Conservation (phyloP, 176 grass and related monocot genomes). For the Eleusine indica region DNA sequence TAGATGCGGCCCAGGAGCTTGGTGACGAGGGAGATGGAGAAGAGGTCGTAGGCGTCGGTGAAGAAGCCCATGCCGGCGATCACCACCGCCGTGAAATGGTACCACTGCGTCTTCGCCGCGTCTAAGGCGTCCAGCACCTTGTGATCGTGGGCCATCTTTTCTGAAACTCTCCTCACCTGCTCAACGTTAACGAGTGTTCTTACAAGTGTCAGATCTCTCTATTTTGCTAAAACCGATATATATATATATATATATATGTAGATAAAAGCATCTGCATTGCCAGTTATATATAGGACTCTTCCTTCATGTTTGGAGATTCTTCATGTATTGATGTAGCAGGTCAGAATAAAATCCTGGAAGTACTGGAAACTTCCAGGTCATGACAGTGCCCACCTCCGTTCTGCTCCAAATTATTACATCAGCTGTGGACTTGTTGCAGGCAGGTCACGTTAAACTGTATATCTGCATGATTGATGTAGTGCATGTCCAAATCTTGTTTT, state of each 20-base stretch:
- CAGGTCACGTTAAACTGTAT: neutral
- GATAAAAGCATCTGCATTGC: too few species aligned
- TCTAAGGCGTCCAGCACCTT: conserved; percentile 46
- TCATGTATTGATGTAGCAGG: too few species aligned
- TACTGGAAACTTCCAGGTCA: conserved; percentile 13
- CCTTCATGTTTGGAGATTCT: neutral
- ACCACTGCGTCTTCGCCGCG: conserved; percentile 57
- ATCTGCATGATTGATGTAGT: neutral
- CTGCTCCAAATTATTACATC: neutral
- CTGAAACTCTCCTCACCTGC: neutral
- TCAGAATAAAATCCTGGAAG: neutral
- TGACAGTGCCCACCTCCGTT: neutral
- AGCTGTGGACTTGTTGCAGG: neutral
- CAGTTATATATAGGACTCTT: conserved; percentile 13
- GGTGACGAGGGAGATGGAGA: conserved; percentile 58
- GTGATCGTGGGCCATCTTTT: conserved; percentile 22
- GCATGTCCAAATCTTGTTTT: conserved; percentile 36
- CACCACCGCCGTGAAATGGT: conserved; percentile 58
- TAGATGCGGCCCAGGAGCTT: conserved; percentile 53
- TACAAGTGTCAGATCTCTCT: neutral
- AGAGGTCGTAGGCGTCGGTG: conserved; percentile 86
- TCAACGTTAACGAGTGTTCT: neutral
- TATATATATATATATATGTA: too few species aligned
- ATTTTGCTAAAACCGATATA: too few species aligned
- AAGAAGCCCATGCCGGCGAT: conserved; percentile 82